Evolutionary conservation across 768 basidiomycete species (phyloP), one percentile per base, ranked within the genome.

Genomic region (Saitozyma podzolica): DNA sequence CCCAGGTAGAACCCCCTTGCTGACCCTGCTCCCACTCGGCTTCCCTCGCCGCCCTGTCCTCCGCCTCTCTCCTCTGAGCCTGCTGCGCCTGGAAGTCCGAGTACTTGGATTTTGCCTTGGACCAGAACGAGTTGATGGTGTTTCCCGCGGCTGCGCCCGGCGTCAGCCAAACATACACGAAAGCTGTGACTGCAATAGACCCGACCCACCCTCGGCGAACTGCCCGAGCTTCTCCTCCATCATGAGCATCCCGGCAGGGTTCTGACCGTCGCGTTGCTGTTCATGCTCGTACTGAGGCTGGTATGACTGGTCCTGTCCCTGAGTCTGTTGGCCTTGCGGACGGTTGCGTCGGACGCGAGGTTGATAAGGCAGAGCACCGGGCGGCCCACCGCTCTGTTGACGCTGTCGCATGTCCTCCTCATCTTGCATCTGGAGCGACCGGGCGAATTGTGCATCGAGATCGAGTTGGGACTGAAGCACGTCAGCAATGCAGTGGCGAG

Each of bases 381-480:
- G 40, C 63, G 65, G 53, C 37, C 39, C 56, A 48, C 48, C 16
- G 14, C 51, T 14, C 42, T 54, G 54, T 39, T 42, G 20, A 37
- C 59, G 57, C 40, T 49, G 47, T 40, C 58, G 45, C 8, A 56
- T 61, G 5, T 63, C 59, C 13, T 75, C 61, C n/a, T 78, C 72
- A 41, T 79, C 77, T 53, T 78, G 72, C 42, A 78, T 62, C 13
- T 74, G 73, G 14, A 80, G 68, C 10, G 76, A 74, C 4, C 80
- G 67, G 9, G 80, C 80, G 59, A 77, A 78, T 54, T 77, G 66
- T 9, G 72, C 80, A 54, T 80, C 80, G 0, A 78, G 64, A 41
- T 78, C 73, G 52, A 77, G 61, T 60, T 80, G 78, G 40, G 73
- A 61, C 67, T 76, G 59, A 16, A 55, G 42, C 20, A 17, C 13